phyloP scores from a whole-genome alignment of 495 filamentous ascomycete species.

The Penicillium ochrochloron region DNA sequence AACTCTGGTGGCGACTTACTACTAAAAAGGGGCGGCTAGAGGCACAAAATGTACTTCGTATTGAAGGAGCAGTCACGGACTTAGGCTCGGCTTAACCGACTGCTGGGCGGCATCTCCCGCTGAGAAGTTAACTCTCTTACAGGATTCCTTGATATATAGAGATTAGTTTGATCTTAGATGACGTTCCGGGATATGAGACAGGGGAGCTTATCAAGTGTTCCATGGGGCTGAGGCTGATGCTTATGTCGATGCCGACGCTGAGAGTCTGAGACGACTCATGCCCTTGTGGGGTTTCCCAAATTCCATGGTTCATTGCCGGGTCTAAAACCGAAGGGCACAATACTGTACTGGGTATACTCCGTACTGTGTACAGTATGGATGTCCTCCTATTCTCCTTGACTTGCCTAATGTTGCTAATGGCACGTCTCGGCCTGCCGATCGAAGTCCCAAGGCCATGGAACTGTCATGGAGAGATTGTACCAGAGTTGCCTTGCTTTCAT shows the following conservation, averaged over 20 bases:
- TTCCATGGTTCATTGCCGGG: slow-evolving; percentile 4
- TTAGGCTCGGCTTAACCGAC: slow-evolving; percentile 1
- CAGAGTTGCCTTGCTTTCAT: background rate
- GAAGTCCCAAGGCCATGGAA: background rate
- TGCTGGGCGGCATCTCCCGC: background rate
- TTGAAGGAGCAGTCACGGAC: background rate
- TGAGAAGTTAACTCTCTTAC: background rate
- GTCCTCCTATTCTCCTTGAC: slow-evolving; percentile 11
- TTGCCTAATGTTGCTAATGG: slow-evolving; percentile 16
- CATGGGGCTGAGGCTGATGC: background rate
- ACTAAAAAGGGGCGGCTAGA: background rate
- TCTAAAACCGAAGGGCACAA: background rate
- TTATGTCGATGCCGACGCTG: background rate
- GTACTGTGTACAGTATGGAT: background rate
- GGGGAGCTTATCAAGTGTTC: background rate
- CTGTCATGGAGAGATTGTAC: slow-evolving; percentile 11
- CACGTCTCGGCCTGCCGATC: slow-evolving; percentile 15
- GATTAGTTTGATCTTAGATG: background rate
- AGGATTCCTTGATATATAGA: background rate
- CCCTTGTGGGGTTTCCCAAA: background rate
- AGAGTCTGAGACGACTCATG: background rate
- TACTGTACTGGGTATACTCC: background rate
- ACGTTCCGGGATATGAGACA: background rate
- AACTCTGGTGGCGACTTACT: background rate
- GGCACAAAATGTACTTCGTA: background rate